Percentiles rank a stretch among this genome's conserved stretches.
phyloP scores from a whole-genome alignment of 345 rosid genomes.

The Gossypium bickii region DNA sequence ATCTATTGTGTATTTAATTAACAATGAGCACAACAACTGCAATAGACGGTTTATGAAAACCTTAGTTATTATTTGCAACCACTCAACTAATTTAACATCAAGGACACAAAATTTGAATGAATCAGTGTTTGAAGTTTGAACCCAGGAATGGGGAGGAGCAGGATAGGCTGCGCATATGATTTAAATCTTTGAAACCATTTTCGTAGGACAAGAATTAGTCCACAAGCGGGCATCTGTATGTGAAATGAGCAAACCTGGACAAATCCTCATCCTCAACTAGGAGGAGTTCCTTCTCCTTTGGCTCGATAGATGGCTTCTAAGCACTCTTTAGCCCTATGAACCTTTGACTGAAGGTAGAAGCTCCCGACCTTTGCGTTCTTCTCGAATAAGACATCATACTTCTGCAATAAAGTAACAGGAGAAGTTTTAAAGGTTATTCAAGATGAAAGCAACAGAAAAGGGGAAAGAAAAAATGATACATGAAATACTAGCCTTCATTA shows the following conservation, averaged over 20 bases:
- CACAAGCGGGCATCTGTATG: background rate
- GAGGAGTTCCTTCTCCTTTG: slow-evolving; percentile 45
- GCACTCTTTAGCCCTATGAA: slow-evolving; percentile 87
- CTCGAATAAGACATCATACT: slow-evolving; percentile 69
- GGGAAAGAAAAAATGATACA: background rate
- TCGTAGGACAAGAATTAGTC: background rate
- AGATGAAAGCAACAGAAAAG: background rate
- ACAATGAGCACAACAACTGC: background rate
- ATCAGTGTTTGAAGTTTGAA: background rate
- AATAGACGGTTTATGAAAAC: background rate
- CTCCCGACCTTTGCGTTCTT: slow-evolving; percentile 75
- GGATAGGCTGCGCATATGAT: background rate
- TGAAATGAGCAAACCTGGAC: background rate
- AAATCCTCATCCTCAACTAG: slow-evolving; percentile 37
- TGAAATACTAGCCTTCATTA: slow-evolving; percentile 3
- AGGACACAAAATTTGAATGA: background rate
- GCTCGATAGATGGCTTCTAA: slow-evolving; percentile 47
- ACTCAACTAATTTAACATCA: background rate
- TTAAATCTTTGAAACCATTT: background rate
- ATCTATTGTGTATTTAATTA: background rate
- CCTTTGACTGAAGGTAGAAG: slow-evolving; percentile 95
- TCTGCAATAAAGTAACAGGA: slow-evolving; percentile 37
- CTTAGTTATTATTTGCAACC: background rate
- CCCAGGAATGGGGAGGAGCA: background rate
- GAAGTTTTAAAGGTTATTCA: background rate